Percentiles rank a stretch among this genome's conserved stretches.
Evolutionary conservation across 352 stramenopile species (phyloP).

Genomic region (Phytophthora hibernalis): DNA sequence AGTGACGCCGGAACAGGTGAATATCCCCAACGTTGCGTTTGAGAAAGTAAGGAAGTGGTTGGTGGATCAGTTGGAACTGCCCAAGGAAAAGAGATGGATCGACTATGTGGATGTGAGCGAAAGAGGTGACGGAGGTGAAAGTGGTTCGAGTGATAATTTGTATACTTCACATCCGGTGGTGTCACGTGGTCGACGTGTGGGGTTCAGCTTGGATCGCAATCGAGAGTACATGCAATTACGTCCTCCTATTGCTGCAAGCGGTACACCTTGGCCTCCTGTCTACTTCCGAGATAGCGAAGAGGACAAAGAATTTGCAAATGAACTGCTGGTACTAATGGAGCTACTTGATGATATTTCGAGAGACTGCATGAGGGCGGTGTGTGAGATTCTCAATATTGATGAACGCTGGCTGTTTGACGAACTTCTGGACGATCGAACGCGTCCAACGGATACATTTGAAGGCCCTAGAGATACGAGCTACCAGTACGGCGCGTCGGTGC

Average conservation of each 20-base stretch:
- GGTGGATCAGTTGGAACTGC: slow-evolving; percentile 52
- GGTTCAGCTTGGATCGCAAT: slow-evolving; percentile 75
- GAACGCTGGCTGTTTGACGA: slow-evolving; percentile 67
- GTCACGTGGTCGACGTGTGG: slow-evolving; percentile 74
- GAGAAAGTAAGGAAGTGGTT: slow-evolving; percentile 70
- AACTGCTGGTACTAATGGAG: slow-evolving; percentile 67
- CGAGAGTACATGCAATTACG: slow-evolving; percentile 85
- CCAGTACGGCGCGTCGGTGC: slow-evolving; percentile 80
- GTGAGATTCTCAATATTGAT: slow-evolving; percentile 74
- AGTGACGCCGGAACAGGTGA: slow-evolving; percentile 68
- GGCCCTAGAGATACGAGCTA: slow-evolving; percentile 56
- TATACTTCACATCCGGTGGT: slow-evolving; percentile 49
- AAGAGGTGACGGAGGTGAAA: neutral
- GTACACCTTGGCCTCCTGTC: slow-evolving; percentile 75
- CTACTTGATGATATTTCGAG: slow-evolving; percentile 71
- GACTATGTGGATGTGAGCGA: slow-evolving; percentile 66
- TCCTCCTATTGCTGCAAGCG: slow-evolving; percentile 63
- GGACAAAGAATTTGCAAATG: slow-evolving; percentile 52
- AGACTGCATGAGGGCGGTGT: slow-evolving; percentile 82
- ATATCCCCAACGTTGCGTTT: slow-evolving; percentile 66
- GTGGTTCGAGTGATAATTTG: slow-evolving; percentile 24
- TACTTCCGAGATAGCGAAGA: slow-evolving; percentile 66
- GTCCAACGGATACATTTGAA: slow-evolving; percentile 32
- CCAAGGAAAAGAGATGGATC: slow-evolving; percentile 64
- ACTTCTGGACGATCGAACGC: slow-evolving; percentile 66